Evolutionary conservation across 441 rosid genomes (phyloP), one percentile per base, ranked within the genome.

Genomic region (Kokia cookei): DNA sequence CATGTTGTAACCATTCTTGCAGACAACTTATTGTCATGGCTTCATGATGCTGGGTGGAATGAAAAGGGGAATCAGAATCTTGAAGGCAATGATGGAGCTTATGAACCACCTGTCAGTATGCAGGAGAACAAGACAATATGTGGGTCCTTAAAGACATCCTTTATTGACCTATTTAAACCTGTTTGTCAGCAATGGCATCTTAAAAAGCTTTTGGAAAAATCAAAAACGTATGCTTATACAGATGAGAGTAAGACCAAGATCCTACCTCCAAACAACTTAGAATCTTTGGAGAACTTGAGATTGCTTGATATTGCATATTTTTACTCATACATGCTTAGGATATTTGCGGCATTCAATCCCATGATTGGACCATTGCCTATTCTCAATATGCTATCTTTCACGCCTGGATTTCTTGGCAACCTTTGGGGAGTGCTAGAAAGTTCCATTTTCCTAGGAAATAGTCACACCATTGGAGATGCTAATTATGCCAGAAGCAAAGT

Each of bases 161-260:
- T 81, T 81, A 71, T 90, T 79, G 92, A 94, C 77, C 84, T 86
- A 66, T 77, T 88, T 76, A 85, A 81, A 73, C 93, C 99, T 71
- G 87, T 94, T 73, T 92, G 88, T 83, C 91, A 96, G 84, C 99
- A 88, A 78, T 92, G 97, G 91, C 98, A 93, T 90, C 97, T 96
- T 51, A 85, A 78, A 79, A 90, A 85, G 81, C 93, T 96, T 70
- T 64, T 96, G 86, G 88, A 84, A 17, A 78, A 77, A 73, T 76
- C 86, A 75, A 87, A 84, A 82, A 80, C 60, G 27, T 84, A 77
- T 79, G 78, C 78, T 55, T 2, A 54, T 81, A 71, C 58, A 76
- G 54, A 72, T 54, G 81, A 65, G 40, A 6, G 40, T 35, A 35
- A 35, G 65, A 83, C 78, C 74, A 86, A 80, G 65, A 78, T 55